Conservation (phyloP, 345 rosid genomes). For the Melaleuca quinquenervia region DNA sequence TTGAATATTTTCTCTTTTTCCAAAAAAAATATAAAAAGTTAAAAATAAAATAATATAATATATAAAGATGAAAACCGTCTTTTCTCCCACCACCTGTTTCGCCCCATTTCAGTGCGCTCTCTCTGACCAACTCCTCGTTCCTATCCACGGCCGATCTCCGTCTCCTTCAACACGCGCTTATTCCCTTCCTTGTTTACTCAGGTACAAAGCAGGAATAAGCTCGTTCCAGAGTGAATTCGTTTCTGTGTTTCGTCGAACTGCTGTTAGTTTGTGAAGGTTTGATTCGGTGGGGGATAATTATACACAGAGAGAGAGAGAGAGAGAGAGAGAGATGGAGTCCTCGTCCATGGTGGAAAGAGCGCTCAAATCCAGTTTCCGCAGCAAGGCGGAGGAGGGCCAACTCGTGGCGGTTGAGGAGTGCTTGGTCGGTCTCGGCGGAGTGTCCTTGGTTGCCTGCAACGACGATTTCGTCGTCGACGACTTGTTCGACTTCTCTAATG, state of each 20-base stretch:
- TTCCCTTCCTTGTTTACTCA: not conserved
- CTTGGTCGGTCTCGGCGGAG: not conserved
- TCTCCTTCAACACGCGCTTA: not conserved
- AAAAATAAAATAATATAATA: not conserved
- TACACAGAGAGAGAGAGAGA: not conserved
- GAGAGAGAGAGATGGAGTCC: not conserved
- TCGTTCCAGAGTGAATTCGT: not conserved
- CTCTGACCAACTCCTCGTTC: not conserved
- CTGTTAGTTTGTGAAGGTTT: not conserved
- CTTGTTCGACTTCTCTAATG: conserved; percentile 29
- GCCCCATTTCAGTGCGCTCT: not conserved
- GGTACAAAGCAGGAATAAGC: not conserved
- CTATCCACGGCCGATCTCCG: not conserved
- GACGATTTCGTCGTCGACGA: conserved; percentile 33
- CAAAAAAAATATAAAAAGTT: not conserved
- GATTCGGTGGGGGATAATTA: not conserved
- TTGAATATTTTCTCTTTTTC: no score
- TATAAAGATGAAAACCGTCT: not conserved
- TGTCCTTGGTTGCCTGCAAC: not conserved
- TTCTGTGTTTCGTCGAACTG: not conserved
- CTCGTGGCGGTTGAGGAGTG: not conserved
- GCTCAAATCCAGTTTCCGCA: conserved; percentile 1
- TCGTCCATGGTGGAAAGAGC: not conserved
- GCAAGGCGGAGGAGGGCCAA: not conserved
- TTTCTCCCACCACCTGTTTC: not conserved